Percentiles rank a stretch among this genome's conserved stretches.
Conservation (phyloP, 306 rosid genomes). For the Sicyos baderoa region DNA sequence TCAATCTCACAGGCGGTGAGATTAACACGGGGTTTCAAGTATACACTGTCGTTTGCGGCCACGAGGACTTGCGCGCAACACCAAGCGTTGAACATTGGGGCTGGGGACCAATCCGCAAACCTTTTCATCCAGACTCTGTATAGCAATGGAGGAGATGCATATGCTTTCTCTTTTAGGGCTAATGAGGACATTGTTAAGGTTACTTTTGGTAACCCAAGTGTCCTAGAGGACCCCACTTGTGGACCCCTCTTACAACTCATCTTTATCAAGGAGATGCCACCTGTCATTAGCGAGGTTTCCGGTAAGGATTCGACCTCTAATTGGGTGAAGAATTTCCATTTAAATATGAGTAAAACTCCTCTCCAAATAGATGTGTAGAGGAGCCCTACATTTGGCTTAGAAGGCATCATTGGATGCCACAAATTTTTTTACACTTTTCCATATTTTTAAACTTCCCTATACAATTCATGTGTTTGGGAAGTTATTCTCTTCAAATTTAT, state of each 20-base stretch:
- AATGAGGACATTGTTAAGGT: conserved; percentile 24
- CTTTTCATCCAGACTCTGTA: conserved; percentile 41
- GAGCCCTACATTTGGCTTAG: too few species aligned
- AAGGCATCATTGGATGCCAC: too few species aligned
- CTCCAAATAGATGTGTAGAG: too few species aligned
- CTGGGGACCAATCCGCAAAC: conserved; percentile 20
- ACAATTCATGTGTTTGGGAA: too few species aligned
- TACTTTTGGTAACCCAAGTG: conserved; percentile 39
- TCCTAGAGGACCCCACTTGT: conserved; percentile 47
- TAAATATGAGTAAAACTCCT: too few species aligned
- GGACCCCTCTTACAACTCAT: conserved; percentile 48
- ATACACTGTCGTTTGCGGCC: conserved; percentile 42
- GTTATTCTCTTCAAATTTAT: too few species aligned
- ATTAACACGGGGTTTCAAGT: conserved; percentile 23
- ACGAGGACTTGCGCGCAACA: conserved; percentile 56
- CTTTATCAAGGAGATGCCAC: conserved; percentile 43
- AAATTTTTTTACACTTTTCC: too few species aligned
- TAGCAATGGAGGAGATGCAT: conserved; percentile 41
- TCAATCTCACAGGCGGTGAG: conserved; percentile 36
- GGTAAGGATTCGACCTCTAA: too few species aligned
- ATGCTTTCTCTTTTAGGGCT: conserved; percentile 38
- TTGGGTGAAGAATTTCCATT: too few species aligned
- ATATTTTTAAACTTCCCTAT: too few species aligned
- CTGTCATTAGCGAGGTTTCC: neutral
- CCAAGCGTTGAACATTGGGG: conserved; percentile 28